Percentiles rank a stretch among this genome's conserved stretches.
Conservation (phyloP, 768 basidiomycete genomes). For the Boletus patriciae region DNA sequence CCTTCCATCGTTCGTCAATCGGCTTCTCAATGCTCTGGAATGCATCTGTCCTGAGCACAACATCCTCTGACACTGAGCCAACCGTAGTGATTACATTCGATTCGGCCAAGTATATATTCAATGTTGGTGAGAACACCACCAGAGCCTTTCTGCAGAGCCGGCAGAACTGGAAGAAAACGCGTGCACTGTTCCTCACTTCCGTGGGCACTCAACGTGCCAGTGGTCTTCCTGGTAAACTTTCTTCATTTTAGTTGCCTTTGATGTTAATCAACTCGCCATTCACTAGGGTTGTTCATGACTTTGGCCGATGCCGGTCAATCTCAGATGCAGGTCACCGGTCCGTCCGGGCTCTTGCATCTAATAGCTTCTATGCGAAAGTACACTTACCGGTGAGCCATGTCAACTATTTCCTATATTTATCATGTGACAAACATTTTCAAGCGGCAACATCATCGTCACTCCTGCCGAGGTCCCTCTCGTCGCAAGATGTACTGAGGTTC, state of each 20-base stretch:
- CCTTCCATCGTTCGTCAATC: conserved; percentile 18
- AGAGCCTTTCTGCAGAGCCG: conserved; percentile 70
- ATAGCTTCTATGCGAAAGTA: conserved; percentile 71
- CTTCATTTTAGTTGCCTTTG: not conserved
- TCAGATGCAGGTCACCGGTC: conserved; percentile 65
- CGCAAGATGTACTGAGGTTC: conserved; percentile 24
- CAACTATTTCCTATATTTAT: not conserved
- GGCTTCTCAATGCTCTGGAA: conserved; percentile 56
- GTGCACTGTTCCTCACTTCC: conserved; percentile 71
- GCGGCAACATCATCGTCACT: conserved; percentile 52
- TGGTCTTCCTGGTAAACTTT: conserved; percentile 68
- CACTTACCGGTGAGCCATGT: conserved; percentile 53
- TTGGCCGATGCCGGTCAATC: conserved; percentile 68
- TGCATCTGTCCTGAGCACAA: conserved; percentile 54
- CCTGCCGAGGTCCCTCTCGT: conserved; percentile 43
- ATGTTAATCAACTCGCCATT: not conserved
- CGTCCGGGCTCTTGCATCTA: conserved; percentile 67
- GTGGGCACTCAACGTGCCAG: conserved; percentile 59
- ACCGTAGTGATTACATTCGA: conserved; percentile 75
- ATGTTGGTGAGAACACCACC: conserved; percentile 78
- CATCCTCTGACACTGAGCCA: conserved; percentile 79
- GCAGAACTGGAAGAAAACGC: conserved; percentile 64
- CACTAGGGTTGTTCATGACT: conserved; percentile 72
- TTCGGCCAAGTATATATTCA: conserved; percentile 83
- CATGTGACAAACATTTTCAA: conserved; percentile 21